Evolutionary conservation across 306 rosid species (phyloP).

Genomic region (Trifolium dubium): DNA sequence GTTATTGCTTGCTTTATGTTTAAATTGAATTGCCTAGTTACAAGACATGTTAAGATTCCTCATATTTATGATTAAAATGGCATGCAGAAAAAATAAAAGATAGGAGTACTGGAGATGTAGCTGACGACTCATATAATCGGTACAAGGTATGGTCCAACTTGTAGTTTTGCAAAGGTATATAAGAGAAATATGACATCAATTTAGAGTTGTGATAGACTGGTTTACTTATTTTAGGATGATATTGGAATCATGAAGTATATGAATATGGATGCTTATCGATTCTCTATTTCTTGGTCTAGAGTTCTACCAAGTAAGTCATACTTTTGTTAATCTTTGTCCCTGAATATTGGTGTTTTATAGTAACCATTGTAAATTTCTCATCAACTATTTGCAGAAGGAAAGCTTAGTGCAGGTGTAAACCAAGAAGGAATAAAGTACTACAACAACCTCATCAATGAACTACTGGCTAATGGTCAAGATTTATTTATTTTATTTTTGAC

Average conservation of each 20-base stretch:
- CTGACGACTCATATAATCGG: constrained; percentile 52
- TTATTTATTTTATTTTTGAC: not conserved
- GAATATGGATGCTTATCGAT: constrained; percentile 63
- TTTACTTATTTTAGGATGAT: constrained; percentile 58
- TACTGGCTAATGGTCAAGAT: constrained; percentile 56
- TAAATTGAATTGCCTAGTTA: not conserved
- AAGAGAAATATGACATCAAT: not conserved
- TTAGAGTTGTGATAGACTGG: constrained; percentile 24
- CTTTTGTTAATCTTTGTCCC: constrained; percentile 9
- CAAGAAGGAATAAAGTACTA: constrained; percentile 59
- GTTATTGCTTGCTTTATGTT: not conserved
- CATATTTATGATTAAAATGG: constrained; percentile 31
- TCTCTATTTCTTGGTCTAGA: constrained; percentile 56
- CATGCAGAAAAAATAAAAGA: constrained; percentile 56
- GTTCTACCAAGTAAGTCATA: constrained; percentile 62
- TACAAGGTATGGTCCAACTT: constrained; percentile 47
- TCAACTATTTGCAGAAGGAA: constrained; percentile 54
- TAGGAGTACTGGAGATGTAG: constrained; percentile 51
- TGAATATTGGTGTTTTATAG: not conserved
- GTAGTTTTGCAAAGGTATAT: not conserved
- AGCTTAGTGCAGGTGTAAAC: constrained; percentile 62
- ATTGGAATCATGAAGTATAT: constrained; percentile 65
- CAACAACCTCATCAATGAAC: constrained; percentile 62
- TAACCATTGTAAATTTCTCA: constrained; percentile 21
- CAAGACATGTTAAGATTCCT: constrained; percentile 5